Evolutionary conservation across 1,284 basidiomycete species (phyloP), one percentile per base, ranked within the genome.

Genomic region (Amylostereum chailletii): DNA sequence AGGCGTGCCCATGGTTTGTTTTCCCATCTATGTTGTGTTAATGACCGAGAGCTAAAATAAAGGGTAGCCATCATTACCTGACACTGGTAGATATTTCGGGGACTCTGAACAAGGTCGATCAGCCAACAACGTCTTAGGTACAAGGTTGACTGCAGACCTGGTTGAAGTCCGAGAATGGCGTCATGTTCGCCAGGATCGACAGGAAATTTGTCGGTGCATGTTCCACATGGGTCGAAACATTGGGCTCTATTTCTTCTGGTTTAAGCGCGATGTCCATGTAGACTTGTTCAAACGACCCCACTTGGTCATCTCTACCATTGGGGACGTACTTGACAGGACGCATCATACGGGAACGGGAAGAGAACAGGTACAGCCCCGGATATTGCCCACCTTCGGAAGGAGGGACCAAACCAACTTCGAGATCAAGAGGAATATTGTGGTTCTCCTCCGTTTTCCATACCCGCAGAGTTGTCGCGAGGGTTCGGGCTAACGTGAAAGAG

Each of bases 1-100:
- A 1, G 96, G 95, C 32, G 96, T 99, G 38, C 96, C 96, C 96
- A 99, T 99, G 1, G 92, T 90, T 79, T 99, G 96, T 76, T 99
- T 99, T 69, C 93, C 94, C 96, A 99, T 99, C 86, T 98, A 57
- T 31, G 51, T 11, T 45, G 19, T 19, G 19, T 10, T 38, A 54
- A 33, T 55, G 48, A 51, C 51, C 39, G 49, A 27, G 29, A 51
- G 37, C 26, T 19, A 26, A 31, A 46, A 31, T 8, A 43, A 42
- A 36, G 34, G 34, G 26, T 30, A 43, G 27, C 4, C 34, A 36
- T 41, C 58, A 65, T 31, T 58, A 86, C 86, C 76, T 90, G 87
- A 68, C 87, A 91, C 60, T 91, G 87, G 60, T 91, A 91, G 54
- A 91, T 91, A 60, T 91, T 91, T 63, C 87, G 80, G 32, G 87